Evolutionary conservation across 2,329 filamentous ascomycete species (phyloP).

Genomic region (Fusarium clavum): DNA sequence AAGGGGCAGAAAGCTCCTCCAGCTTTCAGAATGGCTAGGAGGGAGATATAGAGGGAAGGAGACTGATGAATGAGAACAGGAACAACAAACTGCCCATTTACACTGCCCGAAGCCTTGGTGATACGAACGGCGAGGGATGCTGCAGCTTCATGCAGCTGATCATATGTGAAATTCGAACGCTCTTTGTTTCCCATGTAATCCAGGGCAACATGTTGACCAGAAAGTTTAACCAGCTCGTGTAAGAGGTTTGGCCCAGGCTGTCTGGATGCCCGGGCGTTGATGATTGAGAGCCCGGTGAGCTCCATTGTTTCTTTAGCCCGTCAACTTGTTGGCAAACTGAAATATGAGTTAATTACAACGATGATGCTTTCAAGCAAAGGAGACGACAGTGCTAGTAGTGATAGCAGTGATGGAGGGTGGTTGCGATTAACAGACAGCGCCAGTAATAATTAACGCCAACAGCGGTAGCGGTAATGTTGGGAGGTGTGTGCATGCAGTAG

Average conservation of each 20-base stretch:
- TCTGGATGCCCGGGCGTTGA: constrained; percentile 57
- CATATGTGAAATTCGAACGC: constrained; percentile 67
- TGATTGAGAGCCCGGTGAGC: constrained; percentile 54
- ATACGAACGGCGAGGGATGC: constrained; percentile 66
- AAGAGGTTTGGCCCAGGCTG: constrained; percentile 60
- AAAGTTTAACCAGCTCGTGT: constrained; percentile 69
- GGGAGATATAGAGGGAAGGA: constrained; percentile 79
- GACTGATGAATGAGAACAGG: constrained; percentile 84
- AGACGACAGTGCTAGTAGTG: constrained; percentile 5
- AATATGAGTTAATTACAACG: neutral
- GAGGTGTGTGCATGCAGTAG: constrained; percentile 32
- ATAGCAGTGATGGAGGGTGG: constrained; percentile 13
- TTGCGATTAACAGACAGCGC: constrained; percentile 29
- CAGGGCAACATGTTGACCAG: constrained; percentile 47
- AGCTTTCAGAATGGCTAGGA: constrained; percentile 81
- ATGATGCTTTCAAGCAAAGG: constrained; percentile 8
- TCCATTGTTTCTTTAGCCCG: constrained; percentile 43
- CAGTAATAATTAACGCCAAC: constrained; percentile 4
- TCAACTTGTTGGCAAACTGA: constrained; percentile 6
- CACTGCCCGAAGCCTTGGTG: constrained; percentile 17
- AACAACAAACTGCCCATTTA: constrained; percentile 63
- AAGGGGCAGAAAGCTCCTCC: constrained; percentile 90
- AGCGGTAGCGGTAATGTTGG: constrained; percentile 21
- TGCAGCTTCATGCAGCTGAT: constrained; percentile 69
- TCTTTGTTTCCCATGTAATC: constrained; percentile 47